phyloP scores from a whole-genome alignment of 768 basidiomycete genomes.

The Lactarius quietus region DNA sequence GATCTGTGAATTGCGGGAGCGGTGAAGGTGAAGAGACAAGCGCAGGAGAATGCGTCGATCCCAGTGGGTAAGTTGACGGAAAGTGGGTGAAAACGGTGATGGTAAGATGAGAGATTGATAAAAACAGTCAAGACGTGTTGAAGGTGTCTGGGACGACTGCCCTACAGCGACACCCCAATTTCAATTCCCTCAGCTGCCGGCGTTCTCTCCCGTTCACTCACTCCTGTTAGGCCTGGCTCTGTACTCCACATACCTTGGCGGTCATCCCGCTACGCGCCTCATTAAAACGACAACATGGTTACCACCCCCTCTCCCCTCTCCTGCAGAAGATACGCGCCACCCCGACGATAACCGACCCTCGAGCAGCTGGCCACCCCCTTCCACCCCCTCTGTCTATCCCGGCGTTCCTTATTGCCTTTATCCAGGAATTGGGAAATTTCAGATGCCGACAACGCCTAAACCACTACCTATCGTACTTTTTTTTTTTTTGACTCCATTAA shows the following conservation, averaged over 20 bases:
- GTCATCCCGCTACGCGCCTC: background rate
- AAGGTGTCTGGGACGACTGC: background rate
- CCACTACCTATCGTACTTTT: background rate
- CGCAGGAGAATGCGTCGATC: background rate
- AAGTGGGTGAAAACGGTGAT: background rate
- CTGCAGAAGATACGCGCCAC: background rate
- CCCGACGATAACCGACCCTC: background rate
- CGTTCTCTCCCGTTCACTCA: background rate
- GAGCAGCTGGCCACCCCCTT: background rate
- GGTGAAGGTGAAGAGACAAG: constrained; percentile 9
- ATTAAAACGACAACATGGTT: too few relatives aligned
- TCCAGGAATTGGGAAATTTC: background rate
- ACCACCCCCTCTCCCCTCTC: background rate
- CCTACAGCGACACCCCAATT: too few relatives aligned
- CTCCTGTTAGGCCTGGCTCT: background rate
- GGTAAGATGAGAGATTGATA: background rate
- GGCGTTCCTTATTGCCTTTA: background rate
- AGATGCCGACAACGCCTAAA: background rate
- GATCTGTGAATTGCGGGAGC: background rate
- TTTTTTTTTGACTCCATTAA: too few relatives aligned
- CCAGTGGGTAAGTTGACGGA: background rate
- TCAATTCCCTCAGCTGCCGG: background rate
- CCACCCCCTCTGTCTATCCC: background rate
- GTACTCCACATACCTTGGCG: background rate
- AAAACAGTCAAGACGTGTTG: background rate